Base-by-base conservation (phyloP, 2,329 filamentous ascomycete species). In the Colletotrichum higginsianum region DNA sequence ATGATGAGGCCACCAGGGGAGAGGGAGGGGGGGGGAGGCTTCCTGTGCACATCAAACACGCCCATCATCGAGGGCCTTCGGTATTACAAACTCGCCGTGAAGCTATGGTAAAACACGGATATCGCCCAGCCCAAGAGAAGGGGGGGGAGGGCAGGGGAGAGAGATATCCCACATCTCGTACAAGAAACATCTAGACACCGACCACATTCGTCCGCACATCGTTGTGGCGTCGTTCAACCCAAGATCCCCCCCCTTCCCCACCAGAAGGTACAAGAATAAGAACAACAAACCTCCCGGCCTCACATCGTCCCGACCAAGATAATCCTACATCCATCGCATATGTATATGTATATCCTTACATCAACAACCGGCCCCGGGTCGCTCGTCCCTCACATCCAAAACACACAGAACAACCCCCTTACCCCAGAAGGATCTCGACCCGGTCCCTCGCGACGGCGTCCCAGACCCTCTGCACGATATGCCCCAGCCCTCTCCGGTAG, bases 381-480 rank as follows among this genome's bases (percentile, higher is more conserved):
- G 11, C n/a, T 7, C n/a, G 11, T 18, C 12, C 30, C 30, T 35
- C 30, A 9, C 30, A 35, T 35, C 30, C 30, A 9, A 35, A 35
- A 18, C 12, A 16, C 18, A 21, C 13, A 47, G 8, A 13, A 8
- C 18, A 42, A 5, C 5, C 11, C 15, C 26, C n/a, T 68, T 68
- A 85, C 23, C 84, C 84, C 67, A 85, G 80, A 44, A 85, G 74
- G 73, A 85, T 76, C 52, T 81, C 80, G 52, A 84, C 79, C 68
- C 84, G 81, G 21, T 84, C 81, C 70, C 78, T 79, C 7, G 79
- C 80, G 52, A 84, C 79, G 5, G 78, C 77, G 40, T 84, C 82
- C 84, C 84, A 86, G 1, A 79, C 80, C 72, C 79, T 79, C 67
- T 80, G 77, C 57, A 85, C 63, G 6, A 86, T 79, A 74, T 85